Conservation (phyloP, 164 flowering plant species). For the Kalanchoe fedtschenkoi region DNA sequence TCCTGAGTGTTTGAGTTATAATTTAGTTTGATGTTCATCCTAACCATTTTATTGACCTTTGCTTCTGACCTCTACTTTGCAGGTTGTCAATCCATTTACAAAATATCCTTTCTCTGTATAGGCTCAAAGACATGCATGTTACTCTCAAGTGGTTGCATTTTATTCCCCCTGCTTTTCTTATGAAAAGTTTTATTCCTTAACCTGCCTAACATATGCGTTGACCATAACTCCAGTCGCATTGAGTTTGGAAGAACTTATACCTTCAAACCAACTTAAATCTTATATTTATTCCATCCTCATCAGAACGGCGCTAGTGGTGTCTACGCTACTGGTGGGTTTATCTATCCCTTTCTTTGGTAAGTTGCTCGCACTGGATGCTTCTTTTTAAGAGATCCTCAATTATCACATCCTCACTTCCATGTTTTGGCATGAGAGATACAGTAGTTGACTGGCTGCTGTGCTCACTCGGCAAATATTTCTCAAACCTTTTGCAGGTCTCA, state of each 20-base stretch:
- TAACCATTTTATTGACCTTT: not conserved
- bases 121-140: not conserved
- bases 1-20: no score
- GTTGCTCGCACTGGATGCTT: constrained; percentile 14
- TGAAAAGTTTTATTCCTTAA: constrained; percentile 8
- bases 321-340: constrained; percentile 71
- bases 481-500: constrained; percentile 44
- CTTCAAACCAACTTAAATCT: constrained; percentile 48
- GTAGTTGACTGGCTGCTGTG: not conserved
- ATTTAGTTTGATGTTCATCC: no score
- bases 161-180: not conserved
- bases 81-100: constrained; percentile 97
- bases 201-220: constrained; percentile 59
- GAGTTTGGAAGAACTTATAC: constrained; percentile 91
- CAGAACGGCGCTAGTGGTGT: constrained; percentile 73
- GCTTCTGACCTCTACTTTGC: constrained; percentile 23
- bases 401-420: not conserved
- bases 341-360: constrained; percentile 83
- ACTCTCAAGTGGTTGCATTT: not conserved
- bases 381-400: constrained; percentile 9
- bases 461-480: not conserved
- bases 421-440: not conserved
- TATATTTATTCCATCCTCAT: constrained; percentile 54
- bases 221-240: constrained; percentile 85
- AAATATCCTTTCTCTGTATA: constrained; percentile 66